Evolutionary conservation across 164 flowering plant species (phyloP).

Genomic region (Nymphaea colorata): DNA sequence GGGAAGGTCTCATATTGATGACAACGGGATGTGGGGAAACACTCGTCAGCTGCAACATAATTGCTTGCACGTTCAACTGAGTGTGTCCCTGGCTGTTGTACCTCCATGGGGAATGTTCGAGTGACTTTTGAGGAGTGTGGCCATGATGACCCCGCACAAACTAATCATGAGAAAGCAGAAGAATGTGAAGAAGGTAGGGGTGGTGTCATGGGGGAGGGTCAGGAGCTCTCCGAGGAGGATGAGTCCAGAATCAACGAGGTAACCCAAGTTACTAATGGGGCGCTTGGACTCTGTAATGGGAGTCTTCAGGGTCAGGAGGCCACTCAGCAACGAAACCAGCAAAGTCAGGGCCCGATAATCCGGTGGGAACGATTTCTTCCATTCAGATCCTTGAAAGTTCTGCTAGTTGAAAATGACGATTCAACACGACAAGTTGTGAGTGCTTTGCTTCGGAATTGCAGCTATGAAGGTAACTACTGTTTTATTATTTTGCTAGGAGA

Average conservation of each 20-base stretch:
- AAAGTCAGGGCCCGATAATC: slow-evolving; percentile 35
- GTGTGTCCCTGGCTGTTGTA: slow-evolving; percentile 15
- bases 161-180: slow-evolving; percentile 15
- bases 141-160: slow-evolving; percentile 21
- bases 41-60: slow-evolving; percentile 15
- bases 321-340: slow-evolving; percentile 18
- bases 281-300: slow-evolving; percentile 2
- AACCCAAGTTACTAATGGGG: slow-evolving; percentile 13
- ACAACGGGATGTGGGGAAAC: slow-evolving; percentile 28
- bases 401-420: slow-evolving; percentile 59
- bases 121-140: slow-evolving; percentile 21
- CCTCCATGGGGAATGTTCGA: slow-evolving; percentile 29
- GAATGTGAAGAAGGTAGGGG: slow-evolving; percentile 27
- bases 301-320: slow-evolving; percentile 8
- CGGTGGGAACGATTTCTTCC: slow-evolving; percentile 63
- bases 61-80: slow-evolving; percentile 12
- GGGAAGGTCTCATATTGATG: slow-evolving; percentile 6
- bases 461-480: slow-evolving; percentile 45
- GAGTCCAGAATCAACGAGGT: slow-evolving; percentile 24
- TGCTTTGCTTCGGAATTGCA: slow-evolving; percentile 54
- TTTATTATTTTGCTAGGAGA: neutral
- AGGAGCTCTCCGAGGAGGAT: slow-evolving; percentile 31
- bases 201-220: slow-evolving; percentile 36
- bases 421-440: slow-evolving; percentile 55
- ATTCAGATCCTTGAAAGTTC: slow-evolving; percentile 37